Percentiles rank a stretch among this genome's conserved stretches.
These are phyloP conservation scores for Phytophthora pseudosyringae DNA, from an alignment of 352 stramenopile genomes.

Conservation along the genomic window DNA sequence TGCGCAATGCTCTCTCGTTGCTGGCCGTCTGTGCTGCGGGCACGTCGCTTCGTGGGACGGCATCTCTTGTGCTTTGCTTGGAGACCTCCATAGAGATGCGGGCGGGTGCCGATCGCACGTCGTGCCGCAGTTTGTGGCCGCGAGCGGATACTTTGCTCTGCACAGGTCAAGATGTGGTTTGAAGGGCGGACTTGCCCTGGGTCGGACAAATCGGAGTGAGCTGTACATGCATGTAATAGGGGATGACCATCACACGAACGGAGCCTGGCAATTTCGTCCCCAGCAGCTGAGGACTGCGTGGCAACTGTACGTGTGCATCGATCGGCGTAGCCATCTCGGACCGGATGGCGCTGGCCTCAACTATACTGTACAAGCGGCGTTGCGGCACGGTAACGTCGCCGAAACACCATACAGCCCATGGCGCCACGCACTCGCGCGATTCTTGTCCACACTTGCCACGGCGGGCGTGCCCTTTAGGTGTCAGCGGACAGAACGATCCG, in stretches of 20 bases:
- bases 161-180: constrained; percentile 6
- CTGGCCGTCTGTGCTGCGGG: constrained; percentile 26
- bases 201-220: constrained; percentile 20
- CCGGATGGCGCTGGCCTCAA: background rate
- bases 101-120: constrained; percentile 23
- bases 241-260: constrained; percentile 20
- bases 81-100: constrained; percentile 27
- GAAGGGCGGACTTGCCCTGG: constrained; percentile 19
- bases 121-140: constrained; percentile 23
- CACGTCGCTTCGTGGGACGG: constrained; percentile 33
- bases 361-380: background rate
- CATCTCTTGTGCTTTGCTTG: constrained; percentile 24
- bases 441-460: constrained; percentile 2
- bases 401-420: constrained; percentile 25
- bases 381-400: constrained; percentile 12
- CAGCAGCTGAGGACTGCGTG: constrained; percentile 16
- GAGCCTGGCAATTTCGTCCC: constrained; percentile 18
- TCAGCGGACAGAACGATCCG: constrained; percentile 14
- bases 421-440: constrained; percentile 8
- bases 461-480: background rate
- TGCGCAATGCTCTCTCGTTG: constrained; percentile 11
- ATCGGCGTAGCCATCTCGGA: constrained; percentile 18
- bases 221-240: background rate
- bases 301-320: constrained; percentile 14
- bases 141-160: constrained; percentile 11